phyloP scores from a whole-genome alignment of 164 flowering plant species.

The Chimonanthus praecox region DNA sequence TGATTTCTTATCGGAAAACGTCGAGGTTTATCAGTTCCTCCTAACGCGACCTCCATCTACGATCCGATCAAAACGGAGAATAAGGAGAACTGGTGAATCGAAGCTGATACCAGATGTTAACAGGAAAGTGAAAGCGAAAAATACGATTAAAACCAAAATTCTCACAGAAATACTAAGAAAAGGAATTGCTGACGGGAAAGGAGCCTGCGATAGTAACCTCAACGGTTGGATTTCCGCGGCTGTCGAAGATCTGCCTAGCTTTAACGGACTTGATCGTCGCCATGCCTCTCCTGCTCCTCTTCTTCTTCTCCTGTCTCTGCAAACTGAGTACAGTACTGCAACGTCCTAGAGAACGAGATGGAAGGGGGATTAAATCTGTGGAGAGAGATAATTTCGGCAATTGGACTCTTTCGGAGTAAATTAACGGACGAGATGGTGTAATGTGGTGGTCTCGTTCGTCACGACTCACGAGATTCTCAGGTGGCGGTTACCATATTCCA shows the following conservation, averaged over 20 bases:
- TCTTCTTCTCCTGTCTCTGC: too few relatives aligned
- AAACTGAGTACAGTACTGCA: too few relatives aligned
- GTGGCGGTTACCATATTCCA: too few relatives aligned
- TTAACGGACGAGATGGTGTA: too few relatives aligned
- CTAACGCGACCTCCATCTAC: neutral
- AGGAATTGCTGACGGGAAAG: neutral
- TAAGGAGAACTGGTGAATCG: neutral
- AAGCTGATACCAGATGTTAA: neutral
- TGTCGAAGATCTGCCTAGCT: conserved; percentile 60
- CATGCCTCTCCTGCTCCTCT: conserved; percentile 12
- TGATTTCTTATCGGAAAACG: too few relatives aligned
- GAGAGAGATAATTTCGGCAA: too few relatives aligned
- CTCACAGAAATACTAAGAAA: neutral
- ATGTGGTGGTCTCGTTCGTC: too few relatives aligned
- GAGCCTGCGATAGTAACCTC: conserved; percentile 20
- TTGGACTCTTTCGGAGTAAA: too few relatives aligned
- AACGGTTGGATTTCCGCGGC: conserved; percentile 61
- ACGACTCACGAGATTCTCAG: too few relatives aligned
- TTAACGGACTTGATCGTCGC: conserved; percentile 38
- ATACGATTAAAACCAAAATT: neutral
- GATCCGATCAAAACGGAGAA: neutral
- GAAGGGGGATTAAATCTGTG: too few relatives aligned
- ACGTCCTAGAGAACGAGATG: too few relatives aligned
- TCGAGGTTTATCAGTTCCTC: too few relatives aligned
- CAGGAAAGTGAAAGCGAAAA: neutral